Percentiles rank a stretch among this genome's conserved stretches.
Conservation (phyloP, 1,284 basidiomycete genomes). For the Microbotryomycetes sp. region DNA sequence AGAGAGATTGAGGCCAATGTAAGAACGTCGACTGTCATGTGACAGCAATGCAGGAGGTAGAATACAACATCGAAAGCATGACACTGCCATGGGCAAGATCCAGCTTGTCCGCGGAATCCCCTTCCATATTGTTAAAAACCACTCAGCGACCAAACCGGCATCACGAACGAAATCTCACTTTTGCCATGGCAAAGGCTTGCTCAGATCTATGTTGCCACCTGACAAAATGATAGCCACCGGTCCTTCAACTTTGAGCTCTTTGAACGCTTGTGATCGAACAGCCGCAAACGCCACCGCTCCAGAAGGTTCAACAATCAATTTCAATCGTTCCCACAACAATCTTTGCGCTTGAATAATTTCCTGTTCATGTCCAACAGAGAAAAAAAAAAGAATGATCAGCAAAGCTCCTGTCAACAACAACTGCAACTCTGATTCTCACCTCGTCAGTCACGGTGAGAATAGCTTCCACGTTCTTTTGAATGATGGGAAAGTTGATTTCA, state of each 20-base stretch:
- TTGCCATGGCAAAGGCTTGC: conserved; percentile 1
- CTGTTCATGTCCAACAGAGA: background rate
- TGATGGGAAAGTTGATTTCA: conserved; percentile 5
- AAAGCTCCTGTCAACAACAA: too few relatives aligned
- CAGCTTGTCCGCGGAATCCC: too few relatives aligned
- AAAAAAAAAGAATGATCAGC: background rate
- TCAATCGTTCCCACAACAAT: conserved; percentile 18
- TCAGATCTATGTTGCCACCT: conserved; percentile 6
- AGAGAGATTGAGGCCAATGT: too few relatives aligned
- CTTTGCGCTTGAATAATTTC: conserved; percentile 21
- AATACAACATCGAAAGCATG: too few relatives aligned
- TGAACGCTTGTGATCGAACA: conserved; percentile 7
- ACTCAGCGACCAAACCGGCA: too few relatives aligned
- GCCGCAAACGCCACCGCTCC: conserved; percentile 21
- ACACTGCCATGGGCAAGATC: too few relatives aligned
- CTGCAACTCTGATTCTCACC: too few relatives aligned
- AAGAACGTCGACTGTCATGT: too few relatives aligned
- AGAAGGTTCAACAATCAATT: conserved; percentile 22
- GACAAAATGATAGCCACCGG: conserved; percentile 1
- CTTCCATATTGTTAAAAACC: too few relatives aligned
- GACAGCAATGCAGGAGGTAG: too few relatives aligned
- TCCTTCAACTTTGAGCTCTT: background rate
- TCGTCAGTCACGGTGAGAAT: conserved; percentile 19
- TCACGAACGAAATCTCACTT: too few relatives aligned
- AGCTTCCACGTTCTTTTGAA: conserved; percentile 12